phyloP scores from a whole-genome alignment of 306 rosid species.

The Glycine soja region DNA sequence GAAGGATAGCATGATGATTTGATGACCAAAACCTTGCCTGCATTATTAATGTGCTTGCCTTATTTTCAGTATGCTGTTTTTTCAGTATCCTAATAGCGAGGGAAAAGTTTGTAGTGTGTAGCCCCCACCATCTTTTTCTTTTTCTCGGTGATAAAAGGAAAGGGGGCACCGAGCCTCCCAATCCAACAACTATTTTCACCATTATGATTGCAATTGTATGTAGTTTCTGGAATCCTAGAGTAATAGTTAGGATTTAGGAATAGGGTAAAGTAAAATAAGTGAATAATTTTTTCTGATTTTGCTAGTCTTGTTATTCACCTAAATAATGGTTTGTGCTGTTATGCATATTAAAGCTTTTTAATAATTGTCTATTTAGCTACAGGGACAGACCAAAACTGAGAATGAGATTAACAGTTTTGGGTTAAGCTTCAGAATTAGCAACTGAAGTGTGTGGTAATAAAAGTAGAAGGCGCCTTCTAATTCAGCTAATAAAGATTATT shows the following conservation, averaged over 20 bases:
- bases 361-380: slow-evolving; percentile 23
- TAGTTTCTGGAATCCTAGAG: slow-evolving; percentile 48
- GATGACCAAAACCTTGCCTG: slow-evolving; percentile 37
- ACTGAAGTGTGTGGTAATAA: not conserved
- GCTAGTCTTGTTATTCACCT: slow-evolving; percentile 31
- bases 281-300: slow-evolving; percentile 13
- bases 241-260: slow-evolving; percentile 12
- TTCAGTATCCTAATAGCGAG: slow-evolving; percentile 12
- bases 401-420: not conserved
- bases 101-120: slow-evolving; percentile 21
- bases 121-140: slow-evolving; percentile 49
- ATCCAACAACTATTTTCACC: slow-evolving; percentile 36
- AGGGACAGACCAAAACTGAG: not conserved
- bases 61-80: slow-evolving; percentile 38
- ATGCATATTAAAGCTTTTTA: not conserved
- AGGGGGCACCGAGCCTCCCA: not conserved
- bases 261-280: slow-evolving; percentile 27
- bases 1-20: slow-evolving; percentile 42
- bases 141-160: slow-evolving; percentile 39
- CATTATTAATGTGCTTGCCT: slow-evolving; percentile 44
- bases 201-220: slow-evolving; percentile 35
- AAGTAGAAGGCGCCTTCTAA: not conserved
- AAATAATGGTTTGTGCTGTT: slow-evolving; percentile 2
- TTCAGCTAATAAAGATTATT: not conserved
- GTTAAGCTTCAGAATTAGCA: not conserved